Base-by-base conservation (phyloP, 768 basidiomycete genomes). In the Hortiboletus flavorubellus region DNA sequence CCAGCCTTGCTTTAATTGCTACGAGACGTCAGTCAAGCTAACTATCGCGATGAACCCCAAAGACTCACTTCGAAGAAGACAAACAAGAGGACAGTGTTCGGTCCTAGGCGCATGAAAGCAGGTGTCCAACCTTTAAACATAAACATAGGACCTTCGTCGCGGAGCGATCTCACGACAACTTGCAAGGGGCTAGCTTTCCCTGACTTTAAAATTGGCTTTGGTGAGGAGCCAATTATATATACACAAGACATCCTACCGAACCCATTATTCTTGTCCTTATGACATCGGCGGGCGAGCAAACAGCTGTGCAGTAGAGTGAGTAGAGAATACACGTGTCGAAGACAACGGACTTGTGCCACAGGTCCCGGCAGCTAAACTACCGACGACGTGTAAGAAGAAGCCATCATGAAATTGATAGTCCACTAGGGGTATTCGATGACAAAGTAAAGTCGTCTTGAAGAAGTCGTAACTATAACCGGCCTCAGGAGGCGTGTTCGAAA, bases 81-180 rank as follows among this genome's bases (percentile, higher is more conserved):
- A 70, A 91, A 93, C 72, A 93, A 80, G 5, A 93, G 74, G 34
- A 93, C 78, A 2, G 91, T 93, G 67, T 92, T 91, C 2, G 91
- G 91, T 30, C 86, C 90, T 41, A 93, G 72, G 46, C 91, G 84
- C 61, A 88, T 82, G 72, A 91, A 93, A 8, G 91, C 88, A 3
- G 91, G 91, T 16, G 89, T 89, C 91, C 91, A 93, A 34, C 91
- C 91, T 68, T 89, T 92, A 72, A 93, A 89, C 51, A 93, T 74
- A 68, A 93, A 92, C 55, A 77, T 75, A 10, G 83, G 78, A 0
- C 91, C 91, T 75, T 93, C 91, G 62, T 85, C 77, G 39, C 78
- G 80, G 35, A 91, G 71, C 5, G 89, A 89, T 41, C 69, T 75
- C 30, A 70, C 73, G 12, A 91, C 68, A 30, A 91, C 76, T 51